phyloP scores from a whole-genome alignment of 2,329 filamentous ascomycete genomes.

The Dactylella cylindrospora region DNA sequence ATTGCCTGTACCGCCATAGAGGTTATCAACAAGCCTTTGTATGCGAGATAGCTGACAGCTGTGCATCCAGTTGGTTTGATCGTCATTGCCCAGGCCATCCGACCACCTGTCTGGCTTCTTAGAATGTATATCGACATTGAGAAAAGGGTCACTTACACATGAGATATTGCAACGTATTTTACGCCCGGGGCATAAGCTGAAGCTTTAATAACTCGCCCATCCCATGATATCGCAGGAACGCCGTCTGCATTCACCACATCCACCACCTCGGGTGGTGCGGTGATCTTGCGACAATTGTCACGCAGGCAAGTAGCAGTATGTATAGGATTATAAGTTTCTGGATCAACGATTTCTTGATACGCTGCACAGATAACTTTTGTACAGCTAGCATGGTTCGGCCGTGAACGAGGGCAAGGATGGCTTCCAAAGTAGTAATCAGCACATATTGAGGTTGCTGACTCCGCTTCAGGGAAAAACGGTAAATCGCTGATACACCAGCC shows the following conservation, averaged over 20 bases:
- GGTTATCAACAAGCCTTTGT: conserved; percentile 1
- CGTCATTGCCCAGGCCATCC: conserved; percentile 1
- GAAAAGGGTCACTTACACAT: background rate
- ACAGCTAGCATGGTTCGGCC: background rate
- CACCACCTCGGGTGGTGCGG: background rate
- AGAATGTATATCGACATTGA: background rate
- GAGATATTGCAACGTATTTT: background rate
- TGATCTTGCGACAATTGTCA: background rate
- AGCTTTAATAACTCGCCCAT: background rate
- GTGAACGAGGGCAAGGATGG: background rate
- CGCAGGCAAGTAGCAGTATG: background rate
- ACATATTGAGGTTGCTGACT: background rate
- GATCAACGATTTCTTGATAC: conserved; percentile 4
- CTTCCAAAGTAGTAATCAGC: background rate
- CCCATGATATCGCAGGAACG: background rate
- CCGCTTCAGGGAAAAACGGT: background rate
- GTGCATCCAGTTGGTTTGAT: background rate
- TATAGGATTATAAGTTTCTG: background rate
- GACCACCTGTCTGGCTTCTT: background rate
- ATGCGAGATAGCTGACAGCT: conserved; percentile 5
- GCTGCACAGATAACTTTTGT: conserved; percentile 1
- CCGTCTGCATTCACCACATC: background rate
- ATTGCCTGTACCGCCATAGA: background rate
- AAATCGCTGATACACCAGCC: background rate
- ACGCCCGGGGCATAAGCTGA: background rate